These are phyloP conservation scores for Phytopythium sindhum DNA, from an alignment of 352 stramenopile genomes.

Conservation along the genomic window DNA sequence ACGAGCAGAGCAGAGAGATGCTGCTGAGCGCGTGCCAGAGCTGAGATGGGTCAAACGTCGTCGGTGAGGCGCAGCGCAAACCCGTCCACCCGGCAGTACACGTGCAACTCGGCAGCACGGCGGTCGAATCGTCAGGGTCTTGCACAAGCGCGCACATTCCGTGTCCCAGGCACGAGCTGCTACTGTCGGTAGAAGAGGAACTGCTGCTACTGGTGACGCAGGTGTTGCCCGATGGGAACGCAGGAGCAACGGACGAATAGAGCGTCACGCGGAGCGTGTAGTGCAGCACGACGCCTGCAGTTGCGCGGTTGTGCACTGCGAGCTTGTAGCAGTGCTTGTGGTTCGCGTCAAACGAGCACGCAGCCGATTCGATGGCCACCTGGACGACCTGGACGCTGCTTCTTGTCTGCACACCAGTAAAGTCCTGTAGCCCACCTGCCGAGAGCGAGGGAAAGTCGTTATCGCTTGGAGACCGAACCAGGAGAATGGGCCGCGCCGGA, in stretches of 20 bases:
- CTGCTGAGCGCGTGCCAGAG: constrained; percentile 56
- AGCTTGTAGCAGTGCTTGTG: constrained; percentile 68
- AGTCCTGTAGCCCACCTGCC: constrained; percentile 45
- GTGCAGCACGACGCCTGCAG: constrained; percentile 39
- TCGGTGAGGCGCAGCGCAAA: constrained; percentile 55
- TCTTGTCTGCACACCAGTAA: constrained; percentile 25
- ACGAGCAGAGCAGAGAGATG: constrained; percentile 49
- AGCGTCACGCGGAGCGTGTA: constrained; percentile 43
- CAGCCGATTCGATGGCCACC: constrained; percentile 32
- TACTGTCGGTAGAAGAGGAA: background rate
- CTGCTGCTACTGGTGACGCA: background rate
- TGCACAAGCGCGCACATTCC: constrained; percentile 45
- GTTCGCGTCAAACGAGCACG: constrained; percentile 32
- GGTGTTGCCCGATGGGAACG: constrained; percentile 14
- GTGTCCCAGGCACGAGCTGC: constrained; percentile 49
- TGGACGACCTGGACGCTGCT: constrained; percentile 30
- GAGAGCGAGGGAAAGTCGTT: constrained; percentile 51
- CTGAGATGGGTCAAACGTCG: constrained; percentile 45
- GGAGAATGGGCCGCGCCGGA: constrained; percentile 47
- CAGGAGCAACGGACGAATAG: constrained; percentile 16
- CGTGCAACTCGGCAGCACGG: constrained; percentile 30
- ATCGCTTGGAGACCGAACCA: constrained; percentile 48
- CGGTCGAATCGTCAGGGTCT: background rate
- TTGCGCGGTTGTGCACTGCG: constrained; percentile 57
- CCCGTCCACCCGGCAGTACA: constrained; percentile 64